A percentile compares a stretch with the other conserved stretches of the same genome.
These are phyloP conservation scores for Colletotrichum sp. DNA, from an alignment of 2,329 filamentous ascomycete genomes.

Conservation along the genomic window DNA sequence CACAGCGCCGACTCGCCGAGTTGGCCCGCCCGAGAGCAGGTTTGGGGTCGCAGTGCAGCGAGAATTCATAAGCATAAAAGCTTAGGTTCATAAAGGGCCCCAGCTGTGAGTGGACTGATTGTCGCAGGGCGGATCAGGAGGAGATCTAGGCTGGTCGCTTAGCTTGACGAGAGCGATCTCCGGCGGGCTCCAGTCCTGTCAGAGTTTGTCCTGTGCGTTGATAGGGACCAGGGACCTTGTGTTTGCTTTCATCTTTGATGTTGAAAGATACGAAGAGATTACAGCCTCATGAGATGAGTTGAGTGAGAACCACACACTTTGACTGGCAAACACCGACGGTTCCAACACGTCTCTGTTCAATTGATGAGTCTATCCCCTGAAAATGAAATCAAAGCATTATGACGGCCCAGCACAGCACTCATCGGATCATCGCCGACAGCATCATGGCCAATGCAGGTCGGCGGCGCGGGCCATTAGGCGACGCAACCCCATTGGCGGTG, in stretches of 20 bases:
- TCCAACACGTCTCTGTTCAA: not conserved
- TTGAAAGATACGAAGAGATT: not conserved
- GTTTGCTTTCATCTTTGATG: not conserved
- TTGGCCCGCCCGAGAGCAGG: not conserved
- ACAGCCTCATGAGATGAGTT: not conserved
- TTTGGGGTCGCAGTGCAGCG: not conserved
- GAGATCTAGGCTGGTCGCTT: not conserved
- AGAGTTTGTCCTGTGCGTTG: not conserved
- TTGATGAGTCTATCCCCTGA: not conserved
- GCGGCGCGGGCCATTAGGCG: slow-evolving; percentile 5
- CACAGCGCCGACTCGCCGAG: not conserved
- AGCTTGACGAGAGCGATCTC: not conserved
- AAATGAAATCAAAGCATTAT: not conserved
- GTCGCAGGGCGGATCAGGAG: not conserved
- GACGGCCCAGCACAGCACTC: not conserved
- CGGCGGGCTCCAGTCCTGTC: not conserved
- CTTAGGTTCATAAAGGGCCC: not conserved
- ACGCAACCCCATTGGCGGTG: slow-evolving; percentile 3
- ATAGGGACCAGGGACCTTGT: not conserved
- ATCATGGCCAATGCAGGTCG: slow-evolving; percentile 14
- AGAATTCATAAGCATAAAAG: not conserved
- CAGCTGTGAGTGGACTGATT: not conserved
- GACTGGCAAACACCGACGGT: not conserved
- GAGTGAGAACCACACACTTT: not conserved
- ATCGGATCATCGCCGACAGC: slow-evolving; percentile 14